A percentile compares a stretch with the other conserved stretches of the same genome.
These are phyloP conservation scores for Yueomyces sinensis DNA, from an alignment of 805 yeast species.

Conservation along the genomic window DNA sequence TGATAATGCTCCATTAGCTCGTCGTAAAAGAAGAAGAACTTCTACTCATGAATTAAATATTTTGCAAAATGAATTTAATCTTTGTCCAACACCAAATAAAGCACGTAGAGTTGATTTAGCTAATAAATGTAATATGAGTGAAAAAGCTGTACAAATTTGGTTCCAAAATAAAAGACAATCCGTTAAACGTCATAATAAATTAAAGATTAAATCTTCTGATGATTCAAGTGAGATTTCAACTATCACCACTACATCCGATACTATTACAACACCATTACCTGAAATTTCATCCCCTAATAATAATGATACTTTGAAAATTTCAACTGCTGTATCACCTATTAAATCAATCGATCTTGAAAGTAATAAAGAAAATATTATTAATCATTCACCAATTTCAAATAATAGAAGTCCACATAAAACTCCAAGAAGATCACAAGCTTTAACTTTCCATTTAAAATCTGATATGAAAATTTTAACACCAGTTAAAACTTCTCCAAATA, in stretches of 20 bases:
- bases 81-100: slow-evolving; percentile 73
- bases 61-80: slow-evolving; percentile 64
- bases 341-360: neutral
- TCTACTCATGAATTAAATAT: slow-evolving; percentile 75
- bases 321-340: neutral
- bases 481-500: slow-evolving; percentile 21
- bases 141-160: slow-evolving; percentile 97
- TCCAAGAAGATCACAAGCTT: slow-evolving; percentile 18
- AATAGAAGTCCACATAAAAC: neutral
- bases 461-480: slow-evolving; percentile 21
- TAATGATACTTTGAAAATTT: neutral
- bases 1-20: slow-evolving; percentile 84
- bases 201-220: neutral
- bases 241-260: neutral
- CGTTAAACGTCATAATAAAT: slow-evolving; percentile 34
- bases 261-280: neutral
- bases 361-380: neutral
- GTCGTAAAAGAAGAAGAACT: slow-evolving; percentile 92
- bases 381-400: neutral
- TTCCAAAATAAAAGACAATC: slow-evolving; percentile 92
- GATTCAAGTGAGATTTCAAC: neutral
- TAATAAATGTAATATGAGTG: slow-evolving; percentile 76
- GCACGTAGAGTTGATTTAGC: slow-evolving; percentile 70
- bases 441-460: slow-evolving; percentile 21
- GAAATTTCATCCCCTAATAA: neutral